Base-by-base conservation (phyloP, 805 yeast species). In the Kuraishia cidri region DNA sequence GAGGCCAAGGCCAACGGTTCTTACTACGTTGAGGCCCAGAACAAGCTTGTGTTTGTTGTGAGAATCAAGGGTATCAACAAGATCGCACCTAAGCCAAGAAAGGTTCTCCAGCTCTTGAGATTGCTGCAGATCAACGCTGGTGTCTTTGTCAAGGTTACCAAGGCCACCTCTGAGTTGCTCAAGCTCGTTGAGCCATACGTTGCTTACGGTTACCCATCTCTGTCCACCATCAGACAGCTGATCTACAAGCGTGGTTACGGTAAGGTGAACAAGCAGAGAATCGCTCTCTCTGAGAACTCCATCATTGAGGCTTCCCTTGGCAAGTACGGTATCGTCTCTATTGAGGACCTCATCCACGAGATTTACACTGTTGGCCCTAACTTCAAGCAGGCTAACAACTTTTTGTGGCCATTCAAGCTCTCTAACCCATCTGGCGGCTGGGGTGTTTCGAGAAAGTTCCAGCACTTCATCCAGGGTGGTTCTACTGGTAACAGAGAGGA, bases 61-160 rank as follows among this genome's bases (percentile, higher is more conserved):
- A 86, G 97, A 82, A 88, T 88, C 80, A 88, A 88, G 90, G 97
- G 97, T 88, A 85, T 88, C 68, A 83, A 75, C 88, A 88, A 87
- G 82, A 86, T 88, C 57, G 84, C 96, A 62, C 96, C 97, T 61
- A 88, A 88, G 82, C 95, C 96, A 79, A 87, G 96, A 84, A 88
- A 88, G 84, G 95, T 88, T 58, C 68, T 86, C 66, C 95, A 82
- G 72, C 78, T 87, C 64, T 75, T 85, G 67, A 81, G 95, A 77
- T 79, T 86, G 68, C 75, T 79, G 63, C 94, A 84, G 75, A 83
- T 86, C 69, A 86, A 86, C 77, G 75, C 92, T 57, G 96, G 90
- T 79, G 92, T 83, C 48, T 86, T 86, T 61, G 94, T 86, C 61
- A 86, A 81, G 70, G 79, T 86, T 56, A 86, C 94, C 79, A 86